Evolutionary conservation across 495 filamentous ascomycete species (phyloP), one percentile per base, ranked within the genome.

Genomic region (Aspergillus nidulans): DNA sequence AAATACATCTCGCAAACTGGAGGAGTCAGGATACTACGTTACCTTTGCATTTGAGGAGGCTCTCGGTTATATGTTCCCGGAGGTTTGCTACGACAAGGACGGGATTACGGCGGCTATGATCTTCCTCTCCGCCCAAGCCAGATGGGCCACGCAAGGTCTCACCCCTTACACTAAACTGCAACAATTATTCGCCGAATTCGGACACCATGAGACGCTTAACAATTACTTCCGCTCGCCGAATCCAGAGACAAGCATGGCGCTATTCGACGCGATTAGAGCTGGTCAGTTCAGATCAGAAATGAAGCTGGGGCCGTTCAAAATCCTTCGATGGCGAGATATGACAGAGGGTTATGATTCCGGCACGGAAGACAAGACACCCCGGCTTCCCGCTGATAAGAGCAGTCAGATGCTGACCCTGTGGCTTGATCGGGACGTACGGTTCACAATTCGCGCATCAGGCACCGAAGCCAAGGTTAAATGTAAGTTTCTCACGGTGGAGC

Each of bases 401-500:
- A 81, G 78, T 39, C 82, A 89, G 61, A 90, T 90, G 86, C 77
- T 90, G 52, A 89, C 86, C n/a, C 75, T 82, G 52, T 84, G 84
- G 73, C 62, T 90, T 24, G 77, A 77, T 16, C 60, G 70, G 1
- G 78, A 77, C 21, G 77, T 86, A 2, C 77, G 81, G 39, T 86
- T 88, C 63, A 90, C 85, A 1, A 74, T 86, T 25, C 72, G 86
- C 61, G 83, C 80, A 5, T 87, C 84, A 1, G 86, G 86, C 5
- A 90, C 86, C 2, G 86, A 90, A 65, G 86, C 86, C 1, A 85
- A 85, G 63, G 82, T 84, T 36, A 85, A 85, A 62, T 69, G 81
- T 82, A 69, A 61, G 75, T 61, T 48, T 13, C 26, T 32, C 23
- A 1, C 19, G 23, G 7, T 23, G 19, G 4, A 40, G 13, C 18